Evolutionary conservation across 768 basidiomycete genomes (phyloP), one percentile per base, ranked within the genome.

Genomic region (Leucocoprinus leucothites): DNA sequence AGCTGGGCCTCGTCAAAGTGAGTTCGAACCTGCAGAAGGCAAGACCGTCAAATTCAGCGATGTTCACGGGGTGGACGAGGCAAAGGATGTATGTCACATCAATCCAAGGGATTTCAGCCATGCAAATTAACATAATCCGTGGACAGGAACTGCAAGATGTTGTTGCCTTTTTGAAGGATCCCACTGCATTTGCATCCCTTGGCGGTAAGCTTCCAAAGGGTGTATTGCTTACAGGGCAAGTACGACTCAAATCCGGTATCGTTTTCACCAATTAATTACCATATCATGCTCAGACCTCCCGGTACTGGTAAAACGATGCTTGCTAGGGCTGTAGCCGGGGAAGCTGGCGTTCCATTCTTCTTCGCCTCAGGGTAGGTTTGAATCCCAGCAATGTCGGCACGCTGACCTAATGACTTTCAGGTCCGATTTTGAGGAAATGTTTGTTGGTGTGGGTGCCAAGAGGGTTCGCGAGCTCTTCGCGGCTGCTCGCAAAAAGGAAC

Each of bases 261-360:
- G 36, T 47, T 54, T 18, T n/a, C 28, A 18, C 34, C 28, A n/a
- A 53, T 45, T 63, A 48, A 64, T n/a, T 22, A 9, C 45, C 38
- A 9, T 21, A 42, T 21, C 22, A 48, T 53, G 21, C 50, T 34
- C 43, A 82, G 80, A 21, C 85, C 88, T 21, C 92, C 93, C 26
- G 93, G 96, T 59, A 98, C 97, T 14, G 97, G 97, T 67, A 99
- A 99, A 77, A 99, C 97, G 2, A 82, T 98, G 81, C 78, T 99
- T n/a, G 97, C 97, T 4, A 79, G 96, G 57, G 97, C 97, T 8
- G 88, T 98, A 5, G 97, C 97, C 2, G 97, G 97, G 45, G 97
- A 99, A 75, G 97, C 97, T 14, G 95, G 89, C 14, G 97, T 99
- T 40, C 94, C 94, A 0, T 99, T 99, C 78, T 86, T 98, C 69